Base-by-base conservation (phyloP, 1,284 basidiomycete species). In the Chondrostereum purpureum region DNA sequence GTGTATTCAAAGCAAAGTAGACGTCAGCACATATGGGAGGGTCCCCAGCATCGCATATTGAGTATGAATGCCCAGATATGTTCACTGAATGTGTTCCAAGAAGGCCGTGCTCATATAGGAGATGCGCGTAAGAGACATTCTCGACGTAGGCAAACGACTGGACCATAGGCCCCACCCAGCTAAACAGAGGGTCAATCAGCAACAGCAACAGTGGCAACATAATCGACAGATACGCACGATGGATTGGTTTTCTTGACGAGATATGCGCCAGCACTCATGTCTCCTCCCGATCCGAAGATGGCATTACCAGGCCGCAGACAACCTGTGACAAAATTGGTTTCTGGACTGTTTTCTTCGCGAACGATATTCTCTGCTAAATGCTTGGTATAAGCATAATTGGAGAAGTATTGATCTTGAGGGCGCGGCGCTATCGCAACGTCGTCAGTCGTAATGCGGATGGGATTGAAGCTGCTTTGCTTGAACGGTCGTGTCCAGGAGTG, bases 351-450 rank as follows among this genome's bases (percentile, higher is more conserved):
- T 1, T 72, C 72, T 0, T 53, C 58, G 11, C 71, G 62, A 5
- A 79, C 70, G 12, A 63, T 53, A 19, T 52, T 52, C 54, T 79
- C 77, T 3, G 64, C 75, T 5, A 56, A 53, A 18, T 57, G 48
- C 48, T 79, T 79, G 38, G 75, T 73, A 5, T 60, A 66, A 2
- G 75, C 72, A 47, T 78, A 78, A 55, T 78, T 79, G 40, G 75
- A n/a, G n/a, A n/a, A n/a, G n/a, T n/a, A n/a, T n/a, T n/a, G n/a
- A n/a, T n/a, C n/a, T n/a, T n/a, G n/a, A n/a, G n/a, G n/a, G n/a
- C n/a, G n/a, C n/a, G n/a, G n/a, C n/a, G n/a, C n/a, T n/a, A n/a
- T n/a, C n/a, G n/a, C n/a, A n/a, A n/a, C n/a, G n/a, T n/a, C n/a
- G n/a, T n/a, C n/a, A n/a, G n/a, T n/a, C n/a, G n/a, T n/a, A n/a